These are phyloP conservation scores for Aspergillus clavatus DNA, from an alignment of 2,329 filamentous ascomycete genomes.

Conservation along the genomic window DNA sequence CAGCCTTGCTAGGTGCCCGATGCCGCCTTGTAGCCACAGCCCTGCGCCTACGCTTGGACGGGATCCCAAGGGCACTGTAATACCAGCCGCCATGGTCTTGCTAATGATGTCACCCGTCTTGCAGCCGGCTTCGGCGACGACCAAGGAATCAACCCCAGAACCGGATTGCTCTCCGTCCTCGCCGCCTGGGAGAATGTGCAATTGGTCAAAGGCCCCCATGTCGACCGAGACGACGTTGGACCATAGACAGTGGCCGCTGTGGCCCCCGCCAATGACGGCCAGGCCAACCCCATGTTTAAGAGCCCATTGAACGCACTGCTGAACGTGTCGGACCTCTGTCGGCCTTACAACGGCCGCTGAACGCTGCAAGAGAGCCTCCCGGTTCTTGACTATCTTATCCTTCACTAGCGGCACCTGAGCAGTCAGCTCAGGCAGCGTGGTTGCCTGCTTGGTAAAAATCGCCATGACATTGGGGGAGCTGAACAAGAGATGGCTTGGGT, in stretches of 20 bases:
- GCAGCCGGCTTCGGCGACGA: slow-evolving; percentile 54
- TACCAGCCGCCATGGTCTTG: slow-evolving; percentile 42
- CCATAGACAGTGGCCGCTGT: slow-evolving; percentile 56
- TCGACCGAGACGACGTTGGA: slow-evolving; percentile 53
- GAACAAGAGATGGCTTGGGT: slow-evolving; percentile 45
- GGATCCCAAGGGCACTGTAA: slow-evolving; percentile 57
- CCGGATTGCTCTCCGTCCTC: slow-evolving; percentile 10
- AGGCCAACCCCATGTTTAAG: slow-evolving; percentile 43
- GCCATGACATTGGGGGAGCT: slow-evolving; percentile 48
- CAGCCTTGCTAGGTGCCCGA: slow-evolving; percentile 54
- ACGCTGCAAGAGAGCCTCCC: slow-evolving; percentile 45
- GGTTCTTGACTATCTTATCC: slow-evolving; percentile 29
- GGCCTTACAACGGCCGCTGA: slow-evolving; percentile 47
- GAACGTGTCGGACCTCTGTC: slow-evolving; percentile 46
- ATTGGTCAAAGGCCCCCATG: slow-evolving; percentile 52
- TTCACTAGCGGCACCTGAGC: slow-evolving; percentile 36
- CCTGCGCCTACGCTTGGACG: slow-evolving; percentile 61
- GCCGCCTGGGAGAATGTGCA: slow-evolving; percentile 40
- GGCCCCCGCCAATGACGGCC: slow-evolving; percentile 54
- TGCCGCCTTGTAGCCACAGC: slow-evolving; percentile 61
- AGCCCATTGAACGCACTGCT: slow-evolving; percentile 55
- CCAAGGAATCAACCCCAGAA: slow-evolving; percentile 27
- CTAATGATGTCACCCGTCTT: slow-evolving; percentile 52
- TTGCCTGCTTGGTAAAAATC: slow-evolving; percentile 47
- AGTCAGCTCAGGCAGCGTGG: slow-evolving; percentile 40